These are phyloP conservation scores for Eimeria necatrix DNA, from an alignment of 169 alveolate genomes.

Conservation along the genomic window DNA sequence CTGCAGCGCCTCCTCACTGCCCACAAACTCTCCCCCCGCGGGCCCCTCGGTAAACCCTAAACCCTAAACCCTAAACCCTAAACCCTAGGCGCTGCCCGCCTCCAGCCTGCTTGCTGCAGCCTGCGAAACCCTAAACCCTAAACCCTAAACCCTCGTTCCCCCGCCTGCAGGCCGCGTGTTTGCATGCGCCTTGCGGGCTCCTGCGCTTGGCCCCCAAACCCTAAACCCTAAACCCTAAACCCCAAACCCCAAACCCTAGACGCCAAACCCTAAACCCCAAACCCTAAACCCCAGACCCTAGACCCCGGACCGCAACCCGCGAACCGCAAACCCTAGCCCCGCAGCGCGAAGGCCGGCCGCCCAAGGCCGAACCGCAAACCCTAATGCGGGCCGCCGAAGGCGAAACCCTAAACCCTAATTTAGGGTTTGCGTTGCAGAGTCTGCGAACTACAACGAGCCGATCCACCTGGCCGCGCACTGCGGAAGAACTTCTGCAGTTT, in stretches of 20 bases:
- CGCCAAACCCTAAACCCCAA: background rate
- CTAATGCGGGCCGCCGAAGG: no score
- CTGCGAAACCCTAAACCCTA: background rate
- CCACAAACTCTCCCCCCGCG: conserved; percentile 25
- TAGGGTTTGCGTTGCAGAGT: background rate
- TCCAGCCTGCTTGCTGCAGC: no score
- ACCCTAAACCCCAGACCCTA: conserved; percentile 14
- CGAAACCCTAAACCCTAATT: no score
- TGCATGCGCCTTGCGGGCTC: no score
- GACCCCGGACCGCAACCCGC: background rate
- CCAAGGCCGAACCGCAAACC: no score
- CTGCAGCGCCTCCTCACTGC: conserved; percentile 19
- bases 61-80: background rate
- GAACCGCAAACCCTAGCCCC: no score
- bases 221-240: conserved; percentile 8
- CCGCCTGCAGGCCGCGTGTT: no score
- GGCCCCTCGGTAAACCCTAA: conserved; percentile 19
- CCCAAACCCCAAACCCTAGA: conserved; percentile 18
- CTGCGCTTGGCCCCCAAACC: background rate
- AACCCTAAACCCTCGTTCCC: background rate
- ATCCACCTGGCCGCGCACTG: conserved; percentile 23
- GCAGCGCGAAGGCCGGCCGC: no score
- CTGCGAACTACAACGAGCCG: conserved; percentile 27
- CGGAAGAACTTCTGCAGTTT: conserved; percentile 9
- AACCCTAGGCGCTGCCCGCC: conserved; percentile 5